Base-by-base conservation (phyloP, 2,329 filamentous ascomycete species). In the Diaporthe helianthi region DNA sequence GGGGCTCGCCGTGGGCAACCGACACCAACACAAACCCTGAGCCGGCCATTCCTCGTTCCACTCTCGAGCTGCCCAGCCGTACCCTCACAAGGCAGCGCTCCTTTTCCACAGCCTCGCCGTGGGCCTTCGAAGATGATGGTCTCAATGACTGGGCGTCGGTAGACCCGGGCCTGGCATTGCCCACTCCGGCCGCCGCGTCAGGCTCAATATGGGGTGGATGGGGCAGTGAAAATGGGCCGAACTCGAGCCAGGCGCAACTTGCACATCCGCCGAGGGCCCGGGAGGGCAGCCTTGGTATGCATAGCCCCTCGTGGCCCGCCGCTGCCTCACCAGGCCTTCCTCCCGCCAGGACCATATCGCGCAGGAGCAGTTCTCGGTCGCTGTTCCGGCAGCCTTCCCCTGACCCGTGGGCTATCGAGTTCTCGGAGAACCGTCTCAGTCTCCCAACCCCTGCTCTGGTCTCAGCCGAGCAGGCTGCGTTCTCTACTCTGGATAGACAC, bases 1-100 rank as follows among this genome's bases (percentile, higher is more conserved):
- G 87, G 87, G 85, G 84, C 78, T 88, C 86, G 74, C 87, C 87
- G 79, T 89, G 87, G 87, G 82, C 84, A 70, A 81, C 80, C 69
- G 71, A 72, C 38, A 55, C 68, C 65, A 69, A 41, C 44, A 53
- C 65, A 55, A 46, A 41, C 53, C 78, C 82, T 66, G 82, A 81
- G 58, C 82, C 80, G 26, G 81, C 82, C 1, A 81, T 81, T 26
- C 80, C 77, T 71, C 81, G 81, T 67, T 80, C 83, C 63, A 67
- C 52, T 12, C 71, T 71, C 66, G 71, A 72, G 22, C 79, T 83
- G 63, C 78, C 80, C 54, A 74, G 75, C 29, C 73, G 74, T 19
- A 74, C 75, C 36, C 76, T 76, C 41, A 73, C 78, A 67, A 74
- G 74, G 51, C 69, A 76, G 24, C 75, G 75, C n/a, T 73, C 74